Conservation (phyloP, 2,329 filamentous ascomycete genomes). For the Ilyonectria robusta region DNA sequence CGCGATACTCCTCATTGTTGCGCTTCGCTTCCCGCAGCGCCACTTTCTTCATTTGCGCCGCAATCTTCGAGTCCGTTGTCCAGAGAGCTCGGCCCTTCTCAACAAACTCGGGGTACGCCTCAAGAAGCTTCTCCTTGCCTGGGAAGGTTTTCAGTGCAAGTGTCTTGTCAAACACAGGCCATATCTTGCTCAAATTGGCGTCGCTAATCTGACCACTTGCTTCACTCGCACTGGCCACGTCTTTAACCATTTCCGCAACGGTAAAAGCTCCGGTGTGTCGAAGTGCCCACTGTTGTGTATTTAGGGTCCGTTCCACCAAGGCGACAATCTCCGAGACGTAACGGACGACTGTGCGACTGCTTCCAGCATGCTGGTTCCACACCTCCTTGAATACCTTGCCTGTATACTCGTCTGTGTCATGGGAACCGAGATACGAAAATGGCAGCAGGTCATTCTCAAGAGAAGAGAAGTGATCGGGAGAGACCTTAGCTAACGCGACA, state of each 20-base stretch:
- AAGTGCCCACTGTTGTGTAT: slow-evolving; percentile 88
- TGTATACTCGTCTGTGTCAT: slow-evolving; percentile 87
- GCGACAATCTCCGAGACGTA: slow-evolving; percentile 87
- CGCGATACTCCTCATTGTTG: slow-evolving; percentile 88
- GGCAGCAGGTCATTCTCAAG: slow-evolving; percentile 84
- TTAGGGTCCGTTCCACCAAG: slow-evolving; percentile 77
- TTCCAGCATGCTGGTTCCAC: slow-evolving; percentile 93
- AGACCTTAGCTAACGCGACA: slow-evolving; percentile 85
- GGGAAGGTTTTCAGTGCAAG: slow-evolving; percentile 92
- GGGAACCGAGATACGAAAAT: slow-evolving; percentile 88
- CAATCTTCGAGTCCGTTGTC: slow-evolving; percentile 65
- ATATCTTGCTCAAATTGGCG: slow-evolving; percentile 75
- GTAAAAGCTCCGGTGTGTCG: slow-evolving; percentile 90
- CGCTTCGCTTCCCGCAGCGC: slow-evolving; percentile 89
- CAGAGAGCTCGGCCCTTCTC: slow-evolving; percentile 73
- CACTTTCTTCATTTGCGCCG: slow-evolving; percentile 83
- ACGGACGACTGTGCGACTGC: slow-evolving; percentile 83
- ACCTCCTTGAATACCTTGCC: slow-evolving; percentile 85
- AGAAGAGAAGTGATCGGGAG: slow-evolving; percentile 87
- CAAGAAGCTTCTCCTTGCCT: slow-evolving; percentile 88
- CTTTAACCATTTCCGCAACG: slow-evolving; percentile 79
- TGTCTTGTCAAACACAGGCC: slow-evolving; percentile 87
- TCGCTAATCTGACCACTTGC: slow-evolving; percentile 72
- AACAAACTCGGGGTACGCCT: slow-evolving; percentile 84
- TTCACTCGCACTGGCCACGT: slow-evolving; percentile 73